phyloP scores from a whole-genome alignment of 2,329 filamentous ascomycete genomes.

The Xylariaceae sp. region DNA sequence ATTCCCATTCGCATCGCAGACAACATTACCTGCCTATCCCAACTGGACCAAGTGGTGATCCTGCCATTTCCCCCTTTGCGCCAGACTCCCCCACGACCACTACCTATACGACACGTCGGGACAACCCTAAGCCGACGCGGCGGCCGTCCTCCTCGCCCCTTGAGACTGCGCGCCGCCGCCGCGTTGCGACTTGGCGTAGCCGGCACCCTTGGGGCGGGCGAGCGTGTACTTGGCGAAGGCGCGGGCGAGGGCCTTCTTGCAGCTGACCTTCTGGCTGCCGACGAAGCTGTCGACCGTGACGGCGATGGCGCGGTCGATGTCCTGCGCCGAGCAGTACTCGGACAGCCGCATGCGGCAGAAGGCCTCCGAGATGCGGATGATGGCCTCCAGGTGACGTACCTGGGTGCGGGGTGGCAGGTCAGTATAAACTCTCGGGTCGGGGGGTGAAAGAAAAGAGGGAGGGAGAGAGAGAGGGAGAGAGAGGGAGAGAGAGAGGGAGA shows the following conservation, averaged over 20 bases:
- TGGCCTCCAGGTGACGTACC: conserved; percentile 96
- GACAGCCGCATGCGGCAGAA: conserved; percentile 98
- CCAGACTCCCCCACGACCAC: background rate
- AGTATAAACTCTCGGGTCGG: conserved; percentile 9
- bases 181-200: conserved; percentile 17
- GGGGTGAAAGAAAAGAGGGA: background rate
- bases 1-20: too few species aligned
- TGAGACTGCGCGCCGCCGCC: conserved; percentile 16
- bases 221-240: conserved; percentile 93
- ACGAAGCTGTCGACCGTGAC: conserved; percentile 96
- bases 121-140: conserved; percentile 14
- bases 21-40: too few species aligned
- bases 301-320: conserved; percentile 94
- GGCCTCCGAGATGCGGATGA: conserved; percentile 87
- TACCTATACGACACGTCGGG: background rate
- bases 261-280: conserved; percentile 91
- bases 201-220: conserved; percentile 42
- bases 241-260: conserved; percentile 89
- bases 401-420: conserved; percentile 30
- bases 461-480: background rate
- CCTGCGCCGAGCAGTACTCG: conserved; percentile 81
- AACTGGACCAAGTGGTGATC: too few species aligned
- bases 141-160: conserved; percentile 11
- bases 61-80: background rate
- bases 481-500: background rate